Base-by-base conservation (phyloP, 2,329 filamentous ascomycete genomes). In the Fusarium sp. region DNA sequence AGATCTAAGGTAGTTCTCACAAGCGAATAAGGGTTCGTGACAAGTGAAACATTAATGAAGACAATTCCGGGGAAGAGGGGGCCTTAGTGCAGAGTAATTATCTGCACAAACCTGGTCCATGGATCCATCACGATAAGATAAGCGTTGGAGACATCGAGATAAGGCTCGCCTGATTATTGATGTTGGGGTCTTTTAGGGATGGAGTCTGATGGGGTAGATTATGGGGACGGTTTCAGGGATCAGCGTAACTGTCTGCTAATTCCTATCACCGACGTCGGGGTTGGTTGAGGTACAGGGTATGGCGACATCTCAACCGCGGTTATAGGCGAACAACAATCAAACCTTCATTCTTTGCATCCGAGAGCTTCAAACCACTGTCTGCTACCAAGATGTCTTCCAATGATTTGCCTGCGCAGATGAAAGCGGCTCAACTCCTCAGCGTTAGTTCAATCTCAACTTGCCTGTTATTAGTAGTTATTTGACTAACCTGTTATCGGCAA, bases 391-490 rank as follows among this genome's bases (percentile, higher is more conserved):
- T 60, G 57, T n/a, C 37, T 20, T 60, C 24, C 18, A 27, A 41
- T 29, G 18, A 20, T 33, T 27, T 68, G 11, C 60, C 68, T 9
- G 9, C 20, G 7, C 52, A 56, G 5, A 71, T 71, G 68, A 61
- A 43, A 35, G 65, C 65, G 5, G 68, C 68, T 18, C 33, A 65
- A 16, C 58, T 71, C 16, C 20, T 7, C 5, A 16, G 57, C 39
- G 68, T 61, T 5, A 61, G 56, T 24, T 27, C 6, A 50, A 35
- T 1, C 35, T 4, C 18, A 48, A 5, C 14, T 16, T 22, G 5
- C 11, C 13, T 13, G 7, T 45, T 8, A 18, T 11, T 1, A 11
- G 16, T 2, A 16, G n/a, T 16, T 8, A 24, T 10, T 13, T 9
- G 5, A n/a, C 8, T 20, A 18, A 56, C 52, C 13, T 22, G 27